Percentiles rank a stretch among this genome's conserved stretches.
Conservation (phyloP, 352 stramenopile species). For the Phytophthora lateralis region DNA sequence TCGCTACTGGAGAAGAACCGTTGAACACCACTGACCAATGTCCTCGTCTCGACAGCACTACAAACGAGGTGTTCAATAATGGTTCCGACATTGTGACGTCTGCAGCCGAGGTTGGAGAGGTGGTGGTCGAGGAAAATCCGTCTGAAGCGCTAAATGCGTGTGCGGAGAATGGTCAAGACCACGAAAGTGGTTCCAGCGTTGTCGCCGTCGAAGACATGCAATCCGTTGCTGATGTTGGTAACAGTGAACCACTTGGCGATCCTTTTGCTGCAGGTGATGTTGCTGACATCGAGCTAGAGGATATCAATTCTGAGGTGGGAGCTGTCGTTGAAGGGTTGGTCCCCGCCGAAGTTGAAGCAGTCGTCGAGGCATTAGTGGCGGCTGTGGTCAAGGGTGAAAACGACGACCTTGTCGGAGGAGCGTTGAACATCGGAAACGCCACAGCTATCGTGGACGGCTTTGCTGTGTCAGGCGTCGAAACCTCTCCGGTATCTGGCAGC, state of each 20-base stretch:
- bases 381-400: background rate
- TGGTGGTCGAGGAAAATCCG: too few species aligned
- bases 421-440: background rate
- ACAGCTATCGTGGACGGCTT: background rate
- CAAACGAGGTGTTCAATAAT: background rate
- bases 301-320: background rate
- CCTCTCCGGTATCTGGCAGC: background rate
- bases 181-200: too few species aligned
- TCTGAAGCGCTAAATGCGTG: too few species aligned
- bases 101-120: background rate
- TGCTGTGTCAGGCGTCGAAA: background rate
- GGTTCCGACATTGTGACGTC: background rate
- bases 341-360: background rate
- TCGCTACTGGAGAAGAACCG: background rate
- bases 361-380: background rate
- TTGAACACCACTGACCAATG: background rate
- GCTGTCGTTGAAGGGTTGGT: constrained; percentile 1
- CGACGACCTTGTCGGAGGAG: background rate
- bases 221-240: too few species aligned
- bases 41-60: background rate
- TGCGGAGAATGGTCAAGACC: too few species aligned
- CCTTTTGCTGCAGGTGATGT: background rate
- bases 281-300: background rate
- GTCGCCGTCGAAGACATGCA: too few species aligned
- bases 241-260: background rate